Evolutionary conservation across 192 early-diverging fungal species (phyloP).

Genomic region (Pilaira anomala): DNA sequence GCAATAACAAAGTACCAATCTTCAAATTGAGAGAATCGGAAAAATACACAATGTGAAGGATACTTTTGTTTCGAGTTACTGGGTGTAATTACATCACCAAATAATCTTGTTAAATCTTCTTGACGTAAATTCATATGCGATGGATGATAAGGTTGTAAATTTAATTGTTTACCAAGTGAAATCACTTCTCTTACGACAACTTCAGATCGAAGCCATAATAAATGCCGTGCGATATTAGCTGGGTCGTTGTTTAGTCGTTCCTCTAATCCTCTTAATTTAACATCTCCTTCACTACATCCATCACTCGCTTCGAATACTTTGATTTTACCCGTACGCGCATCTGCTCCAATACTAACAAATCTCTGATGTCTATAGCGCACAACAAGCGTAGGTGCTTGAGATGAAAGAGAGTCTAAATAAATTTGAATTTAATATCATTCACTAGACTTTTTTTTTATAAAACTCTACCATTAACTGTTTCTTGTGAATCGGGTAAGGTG

Average conservation of each 20-base stretch:
- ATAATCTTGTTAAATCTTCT: conserved; percentile 31
- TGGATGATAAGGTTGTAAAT: conserved; percentile 30
- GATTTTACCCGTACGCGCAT: conserved; percentile 46
- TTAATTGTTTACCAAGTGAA: conserved; percentile 38
- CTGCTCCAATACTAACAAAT: conserved; percentile 46
- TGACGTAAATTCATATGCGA: conserved; percentile 28
- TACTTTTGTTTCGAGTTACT: conserved; percentile 8
- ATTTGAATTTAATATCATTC: too few species aligned
- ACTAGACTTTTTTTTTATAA: too few species aligned
- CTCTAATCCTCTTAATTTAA: conserved; percentile 30
- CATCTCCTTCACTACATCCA: conserved; percentile 44
- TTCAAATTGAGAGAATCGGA: conserved; percentile 38
- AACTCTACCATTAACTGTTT: too few species aligned
- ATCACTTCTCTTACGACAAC: conserved; percentile 35
- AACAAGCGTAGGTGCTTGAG: conserved; percentile 22
- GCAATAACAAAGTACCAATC: conserved; percentile 39
- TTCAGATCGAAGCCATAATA: conserved; percentile 36
- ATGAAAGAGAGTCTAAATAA: too few species aligned
- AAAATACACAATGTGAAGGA: conserved; percentile 35
- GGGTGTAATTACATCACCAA: conserved; percentile 21
- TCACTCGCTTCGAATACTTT: conserved; percentile 43
- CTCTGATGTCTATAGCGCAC: conserved; percentile 45
- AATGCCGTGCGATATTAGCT: conserved; percentile 26
- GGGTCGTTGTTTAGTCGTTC: conserved; percentile 35
- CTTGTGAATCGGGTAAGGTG: background rate